Base-by-base conservation (phyloP, 257 asterid genomes). In the Dorcoceras hygrometricum region DNA sequence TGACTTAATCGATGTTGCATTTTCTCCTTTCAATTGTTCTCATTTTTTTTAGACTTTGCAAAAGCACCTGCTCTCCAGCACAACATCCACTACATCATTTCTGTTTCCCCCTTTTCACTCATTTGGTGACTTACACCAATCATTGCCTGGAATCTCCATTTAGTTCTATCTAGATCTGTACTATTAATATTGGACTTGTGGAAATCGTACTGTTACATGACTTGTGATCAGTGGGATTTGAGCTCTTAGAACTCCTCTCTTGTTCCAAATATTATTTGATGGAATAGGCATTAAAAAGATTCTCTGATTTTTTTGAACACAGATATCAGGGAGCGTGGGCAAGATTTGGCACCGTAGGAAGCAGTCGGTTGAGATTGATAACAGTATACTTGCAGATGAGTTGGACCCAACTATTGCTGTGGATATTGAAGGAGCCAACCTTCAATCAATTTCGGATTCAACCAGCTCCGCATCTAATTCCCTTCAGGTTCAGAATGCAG, bases 301-400 rank as follows among this genome's bases (percentile, higher is more conserved):
- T 61, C 65, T 68, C 11, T 53, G 59, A 59, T 43, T 63, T 26
- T 12, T 61, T 66, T 66, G 23, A 7, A 64, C 27, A 39, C 85
- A 90, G 97, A 80, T 56, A 71, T 62, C 81, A n/a, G 79, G 79
- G 55, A 71, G 77, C 67, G 63, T 72, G 20, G 81, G 78, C 75
- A 80, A 76, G 84, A 76, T 63, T 73, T 64, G 78, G 89, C 85
- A 79, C 68, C 78, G 80, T 72, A 72, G 84, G 73, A 81, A 78
- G 76, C 77, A 75, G 65, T 82, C 87, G 65, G 64, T 73, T 73
- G 88, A 83, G 72, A 72, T 71, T 68, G 86, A 86, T 66, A 67
- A 76, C 25, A 62, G 55, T 66, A 55, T 59, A 63, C 77, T 62
- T 75, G 84, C 73, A 58, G 76, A 73, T 31, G 89, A 83, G 79